A percentile compares a stretch with the other conserved stretches of the same genome.
Evolutionary conservation across 768 basidiomycete species (phyloP).

Genomic region (Hericium rajendrae): DNA sequence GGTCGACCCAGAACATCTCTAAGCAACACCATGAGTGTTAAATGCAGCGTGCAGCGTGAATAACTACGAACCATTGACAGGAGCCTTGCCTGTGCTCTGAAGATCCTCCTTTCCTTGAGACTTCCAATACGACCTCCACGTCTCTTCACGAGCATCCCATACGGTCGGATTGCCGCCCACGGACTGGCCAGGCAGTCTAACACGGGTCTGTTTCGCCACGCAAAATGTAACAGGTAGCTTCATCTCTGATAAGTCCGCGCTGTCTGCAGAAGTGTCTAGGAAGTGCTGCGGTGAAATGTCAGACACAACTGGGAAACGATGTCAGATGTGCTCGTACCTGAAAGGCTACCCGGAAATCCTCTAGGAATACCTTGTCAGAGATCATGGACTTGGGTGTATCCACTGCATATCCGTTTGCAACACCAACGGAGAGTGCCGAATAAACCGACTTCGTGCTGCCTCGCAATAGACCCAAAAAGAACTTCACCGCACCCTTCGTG

Average conservation of each 20-base stretch:
- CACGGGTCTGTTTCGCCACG: slow-evolving; percentile 40
- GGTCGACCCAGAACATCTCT: slow-evolving; percentile 76
- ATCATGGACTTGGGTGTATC: slow-evolving; percentile 6
- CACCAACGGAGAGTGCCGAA: slow-evolving; percentile 5
- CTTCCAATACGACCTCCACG: slow-evolving; percentile 56
- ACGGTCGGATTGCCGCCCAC: slow-evolving; percentile 31
- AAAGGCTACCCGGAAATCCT: slow-evolving; percentile 85
- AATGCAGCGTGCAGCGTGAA: background rate
- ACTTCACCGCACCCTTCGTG: slow-evolving; percentile 59
- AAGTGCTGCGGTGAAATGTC: slow-evolving; percentile 47
- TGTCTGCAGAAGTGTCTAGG: slow-evolving; percentile 43
- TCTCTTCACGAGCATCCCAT: slow-evolving; percentile 60
- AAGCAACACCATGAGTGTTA: slow-evolving; percentile 6
- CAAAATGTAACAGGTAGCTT: slow-evolving; percentile 63
- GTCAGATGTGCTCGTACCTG: slow-evolving; percentile 37
- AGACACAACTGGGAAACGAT: background rate
- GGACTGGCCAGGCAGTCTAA: slow-evolving; percentile 48
- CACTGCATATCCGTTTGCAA: slow-evolving; percentile 8
- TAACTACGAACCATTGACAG: slow-evolving; percentile 44
- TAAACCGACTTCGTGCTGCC: slow-evolving; percentile 26
- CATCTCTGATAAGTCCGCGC: slow-evolving; percentile 34
- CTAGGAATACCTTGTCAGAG: slow-evolving; percentile 64
- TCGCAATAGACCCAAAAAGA: slow-evolving; percentile 67
- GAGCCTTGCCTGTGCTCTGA: slow-evolving; percentile 45
- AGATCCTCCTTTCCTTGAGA: slow-evolving; percentile 44